Evolutionary conservation across 2,329 filamentous ascomycete species (phyloP), one percentile per base, ranked within the genome.

Genomic region (Paraphoma chrysanthemicola): DNA sequence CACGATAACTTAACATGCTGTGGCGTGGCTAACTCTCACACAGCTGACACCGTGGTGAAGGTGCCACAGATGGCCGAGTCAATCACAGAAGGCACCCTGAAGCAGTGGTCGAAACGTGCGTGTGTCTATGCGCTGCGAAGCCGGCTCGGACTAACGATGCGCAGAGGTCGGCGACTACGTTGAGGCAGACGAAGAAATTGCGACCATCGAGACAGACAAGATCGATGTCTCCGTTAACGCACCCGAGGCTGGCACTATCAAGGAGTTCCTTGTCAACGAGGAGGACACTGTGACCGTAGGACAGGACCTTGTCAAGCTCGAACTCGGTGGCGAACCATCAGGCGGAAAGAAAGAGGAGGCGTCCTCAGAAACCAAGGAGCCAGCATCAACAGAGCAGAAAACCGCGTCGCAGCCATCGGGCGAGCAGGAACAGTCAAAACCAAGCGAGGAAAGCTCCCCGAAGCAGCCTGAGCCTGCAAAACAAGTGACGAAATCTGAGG

Each of bases 181-280:
- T 50, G 93, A 96, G 82, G 89, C 90, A 71, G 95, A 99, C 74
- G 95, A 98, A 81, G 95, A 99, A 78, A 94, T 99, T 77, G 95
- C 95, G 31, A 97, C 94, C 48, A 99, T 99, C 73, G 95, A 99
- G 81, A 99, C 95, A 12, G 95, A 99, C 85, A 99, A 99, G 93
- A 98, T 98, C 74, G 95, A 99, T 78, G 92, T 99, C 44, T 90
- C 94, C 28, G 93, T 99, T 73, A 98, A 97, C 79, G 93, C 95
- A 14, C 92, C 95, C 7, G 89, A 94, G 69, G 88, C 94, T 41
- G 95, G 95, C 66, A 91, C 88, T 30, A 92, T 99, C 80, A 96
- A 92, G 79, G 93, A 98, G 78, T 88, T 97, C 55, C 84, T 98
- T 31, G 95, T 90, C 63, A 92, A 88, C 61, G 95, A 98, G 79